Evolutionary conservation across 2,329 filamentous ascomycete species (phyloP), one percentile per base, ranked within the genome.

Genomic region (Diaporthe sp.): DNA sequence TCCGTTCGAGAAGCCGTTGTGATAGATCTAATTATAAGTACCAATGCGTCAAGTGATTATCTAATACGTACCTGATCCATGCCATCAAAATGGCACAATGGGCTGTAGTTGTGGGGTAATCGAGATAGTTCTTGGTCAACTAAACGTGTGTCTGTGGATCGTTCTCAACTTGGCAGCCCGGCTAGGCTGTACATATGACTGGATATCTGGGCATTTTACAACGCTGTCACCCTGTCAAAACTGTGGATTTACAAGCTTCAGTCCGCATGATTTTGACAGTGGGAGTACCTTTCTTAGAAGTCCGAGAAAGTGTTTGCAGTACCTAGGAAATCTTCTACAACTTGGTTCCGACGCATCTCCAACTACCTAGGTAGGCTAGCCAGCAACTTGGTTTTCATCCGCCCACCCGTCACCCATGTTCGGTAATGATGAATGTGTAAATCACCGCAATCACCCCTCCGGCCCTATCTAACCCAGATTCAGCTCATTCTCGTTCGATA

Each of bases 1-100:
- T 28, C 76, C 76, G 6, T 75, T 75, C n/a, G 76, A 77, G 39
- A 77, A 77, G 51, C 46, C 73, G 19, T 34, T 77, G 57, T 67
- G 72, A 73, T 75, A 67, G 46, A 46, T 44, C 57, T 31, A 65
- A 55, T 44, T 42, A 46, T n/a, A 53, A 44, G 37, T 42, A 62
- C 25, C 34, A 44, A 62, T 44, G 19, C 17, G 69, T 25, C 58
- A 44, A 51, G 58, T 25, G 8, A 55, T 55, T 73, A 31, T 44
- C 39, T 51, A 51, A 68, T 22, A 19, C 13, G 4, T 65, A 22
- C 37, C 15, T 19, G 58, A 73, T 73, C 46, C 58, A 53, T 44
- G 39, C 34, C 39, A 5, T 37, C 17, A 65, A 44, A 39, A 13
- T 25, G 25, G 31, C 55, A 37, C 59, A 62, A 28, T 4, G 39